phyloP scores from a whole-genome alignment of 1,284 basidiomycete genomes.

The Apiotrichum brassicae region DNA sequence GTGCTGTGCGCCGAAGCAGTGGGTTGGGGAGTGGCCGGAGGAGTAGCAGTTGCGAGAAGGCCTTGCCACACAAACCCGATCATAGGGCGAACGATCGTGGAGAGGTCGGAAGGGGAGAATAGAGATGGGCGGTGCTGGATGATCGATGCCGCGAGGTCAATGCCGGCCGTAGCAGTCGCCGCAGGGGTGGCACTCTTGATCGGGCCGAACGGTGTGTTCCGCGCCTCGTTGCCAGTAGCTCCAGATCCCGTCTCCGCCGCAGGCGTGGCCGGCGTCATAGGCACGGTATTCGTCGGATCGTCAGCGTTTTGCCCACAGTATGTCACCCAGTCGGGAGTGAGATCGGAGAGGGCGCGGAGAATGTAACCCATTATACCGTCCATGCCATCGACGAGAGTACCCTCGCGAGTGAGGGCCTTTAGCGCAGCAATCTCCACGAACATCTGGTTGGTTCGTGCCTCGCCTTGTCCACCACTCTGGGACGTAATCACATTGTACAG shows the following conservation, averaged over 20 bases:
- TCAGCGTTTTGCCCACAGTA: conserved; percentile 23
- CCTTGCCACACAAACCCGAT: conserved; percentile 33
- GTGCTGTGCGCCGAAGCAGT: not conserved
- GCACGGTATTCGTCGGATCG: not conserved
- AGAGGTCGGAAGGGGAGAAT: conserved; percentile 34
- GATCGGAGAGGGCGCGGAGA: conserved; percentile 18
- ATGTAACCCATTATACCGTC: conserved; percentile 37
- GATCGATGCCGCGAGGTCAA: conserved; percentile 33
- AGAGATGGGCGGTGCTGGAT: conserved; percentile 33
- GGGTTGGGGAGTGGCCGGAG: not conserved
- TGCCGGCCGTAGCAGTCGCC: conserved; percentile 26
- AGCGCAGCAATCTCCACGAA: conserved; percentile 36
- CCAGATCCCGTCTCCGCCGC: conserved; percentile 2
- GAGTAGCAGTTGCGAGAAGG: conserved; percentile 13
- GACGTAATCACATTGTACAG: conserved; percentile 29
- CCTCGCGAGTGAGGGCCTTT: conserved; percentile 34
- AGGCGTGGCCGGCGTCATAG: conserved; percentile 5
- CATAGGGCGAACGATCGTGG: conserved; percentile 32
- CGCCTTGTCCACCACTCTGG: conserved; percentile 10
- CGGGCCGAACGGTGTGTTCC: conserved; percentile 21
- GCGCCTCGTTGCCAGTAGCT: not conserved
- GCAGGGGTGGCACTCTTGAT: conserved; percentile 25
- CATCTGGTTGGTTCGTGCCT: conserved; percentile 27
- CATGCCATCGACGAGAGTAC: conserved; percentile 27
- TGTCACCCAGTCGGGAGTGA: conserved; percentile 26